Percentiles rank a stretch among this genome's conserved stretches.
Evolutionary conservation across 1,139 yeast genomes (phyloP).

Genomic region (Kurtzmaniella quercitrusa): DNA sequence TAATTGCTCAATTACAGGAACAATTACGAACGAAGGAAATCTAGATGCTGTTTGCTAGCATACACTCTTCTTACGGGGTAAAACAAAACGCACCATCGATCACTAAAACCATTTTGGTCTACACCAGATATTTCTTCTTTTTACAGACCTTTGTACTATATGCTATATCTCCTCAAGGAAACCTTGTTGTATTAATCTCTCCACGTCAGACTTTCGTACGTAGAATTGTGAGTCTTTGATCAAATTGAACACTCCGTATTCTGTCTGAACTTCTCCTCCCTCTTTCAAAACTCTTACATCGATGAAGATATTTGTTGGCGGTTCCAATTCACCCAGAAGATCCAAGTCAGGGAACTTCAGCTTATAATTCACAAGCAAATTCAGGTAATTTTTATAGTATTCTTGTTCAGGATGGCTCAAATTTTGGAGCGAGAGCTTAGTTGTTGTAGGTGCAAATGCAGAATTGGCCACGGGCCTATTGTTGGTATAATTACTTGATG

Average conservation of each 20-base stretch:
- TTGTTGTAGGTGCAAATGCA: slow-evolving; percentile 23
- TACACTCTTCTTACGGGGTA: too few relatives aligned
- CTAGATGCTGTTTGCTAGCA: too few relatives aligned
- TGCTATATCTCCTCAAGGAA: slow-evolving; percentile 68
- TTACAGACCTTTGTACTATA: too few relatives aligned
- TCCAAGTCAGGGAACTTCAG: slow-evolving; percentile 84
- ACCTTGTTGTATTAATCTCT: slow-evolving; percentile 90
- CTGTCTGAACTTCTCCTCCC: slow-evolving; percentile 97
- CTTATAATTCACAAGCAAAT: slow-evolving; percentile 69
- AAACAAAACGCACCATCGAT: too few relatives aligned
- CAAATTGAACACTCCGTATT: slow-evolving; percentile 90
- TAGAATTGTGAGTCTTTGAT: slow-evolving; percentile 96
- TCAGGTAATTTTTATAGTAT: slow-evolving; percentile 67
- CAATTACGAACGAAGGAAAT: too few relatives aligned
- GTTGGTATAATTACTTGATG: slow-evolving; percentile 16
- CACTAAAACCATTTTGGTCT: too few relatives aligned
- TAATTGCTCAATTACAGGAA: background rate
- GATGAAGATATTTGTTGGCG: slow-evolving; percentile 87
- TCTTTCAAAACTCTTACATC: slow-evolving; percentile 91
- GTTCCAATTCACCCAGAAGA: slow-evolving; percentile 78
- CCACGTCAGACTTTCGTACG: slow-evolving; percentile 91
- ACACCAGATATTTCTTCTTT: too few relatives aligned
- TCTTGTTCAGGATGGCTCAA: slow-evolving; percentile 78
- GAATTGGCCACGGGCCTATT: slow-evolving; percentile 18
- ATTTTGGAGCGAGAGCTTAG: slow-evolving; percentile 40